Evolutionary conservation across 1,284 basidiomycete genomes (phyloP), one percentile per base, ranked within the genome.

Genomic region (Heterobasidion annosum): DNA sequence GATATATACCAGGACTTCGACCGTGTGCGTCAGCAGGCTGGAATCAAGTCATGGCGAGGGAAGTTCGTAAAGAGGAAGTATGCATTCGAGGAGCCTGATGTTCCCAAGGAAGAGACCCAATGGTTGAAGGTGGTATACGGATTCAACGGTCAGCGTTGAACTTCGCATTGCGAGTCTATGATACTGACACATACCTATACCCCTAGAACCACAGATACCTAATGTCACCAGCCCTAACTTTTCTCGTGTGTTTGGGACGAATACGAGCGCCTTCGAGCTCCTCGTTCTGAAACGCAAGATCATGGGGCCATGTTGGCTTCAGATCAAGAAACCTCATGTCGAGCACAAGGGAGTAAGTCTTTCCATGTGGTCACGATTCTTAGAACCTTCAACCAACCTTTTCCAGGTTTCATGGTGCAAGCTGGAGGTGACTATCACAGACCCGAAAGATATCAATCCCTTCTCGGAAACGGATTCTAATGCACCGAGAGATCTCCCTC

Each of bases 251-350:
- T 91, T 98, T 62, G 96, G 97, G n/a, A 90, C 94, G 9, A 93
- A 87, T 62, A 95, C 94, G 0, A 91, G 76, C 54, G 88, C 96
- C 0, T 99, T 99, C 63, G 97, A 99, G 68, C 74, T 95, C 8
- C 81, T 99, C n/a, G 93, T 94, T 1, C 64, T 99, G 54, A 98
- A 98, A 71, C 83, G 94, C 40, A 94, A 93, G 71, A 98, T 99
- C 59, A 98, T 98, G 92, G 97, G 97, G 2, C 95, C 97, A 0
- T 99, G 97, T 68, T 99, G 96, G 97, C 75, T 99, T 51, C 81
- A 88, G 57, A 79, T 99, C 59, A 86, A 88, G 67, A 79, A 85
- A 25, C 83, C 86, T 10, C 70, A 79, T 48, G 71, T 92, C 18
- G 85, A 88, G 54, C 71, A 85, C 63, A 88, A 90, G 69, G 86